Evolutionary conservation across 768 basidiomycete species (phyloP).

Genomic region (Kwoniella bestiolae): DNA sequence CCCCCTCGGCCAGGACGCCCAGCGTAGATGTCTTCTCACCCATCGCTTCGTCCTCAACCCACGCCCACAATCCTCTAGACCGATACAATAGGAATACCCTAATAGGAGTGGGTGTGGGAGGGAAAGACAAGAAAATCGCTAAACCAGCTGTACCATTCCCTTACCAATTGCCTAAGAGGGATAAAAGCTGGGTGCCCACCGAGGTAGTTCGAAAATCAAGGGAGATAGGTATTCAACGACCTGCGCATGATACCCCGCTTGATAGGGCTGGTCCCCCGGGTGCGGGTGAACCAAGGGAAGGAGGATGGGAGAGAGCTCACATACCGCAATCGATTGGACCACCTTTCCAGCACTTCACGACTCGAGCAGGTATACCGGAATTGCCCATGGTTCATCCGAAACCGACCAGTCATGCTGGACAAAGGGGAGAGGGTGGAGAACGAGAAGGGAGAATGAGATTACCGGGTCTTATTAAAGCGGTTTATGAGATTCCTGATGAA

Average conservation of each 20-base stretch:
- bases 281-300: background rate
- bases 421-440: too few species aligned
- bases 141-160: slow-evolving; percentile 14
- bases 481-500: background rate
- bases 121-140: background rate
- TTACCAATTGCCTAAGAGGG: slow-evolving; percentile 5
- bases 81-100: background rate
- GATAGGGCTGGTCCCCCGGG: background rate
- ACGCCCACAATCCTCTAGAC: background rate
- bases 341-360: background rate
- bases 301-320: background rate
- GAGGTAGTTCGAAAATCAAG: slow-evolving; percentile 9
- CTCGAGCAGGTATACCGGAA: slow-evolving; percentile 13
- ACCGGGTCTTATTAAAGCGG: background rate
- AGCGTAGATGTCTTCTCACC: background rate
- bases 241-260: background rate
- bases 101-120: too few species aligned
- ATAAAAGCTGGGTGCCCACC: slow-evolving; percentile 7
- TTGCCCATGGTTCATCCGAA: slow-evolving; percentile 9
- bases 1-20: background rate
- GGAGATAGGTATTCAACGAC: slow-evolving; percentile 7
- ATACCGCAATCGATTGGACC: background rate
- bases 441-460: background rate
- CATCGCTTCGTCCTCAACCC: background rate
- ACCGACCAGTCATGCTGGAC: background rate